These are phyloP conservation scores for Pinus taeda DNA, from an alignment of 75 land plant genomes.

Conservation along the genomic window DNA sequence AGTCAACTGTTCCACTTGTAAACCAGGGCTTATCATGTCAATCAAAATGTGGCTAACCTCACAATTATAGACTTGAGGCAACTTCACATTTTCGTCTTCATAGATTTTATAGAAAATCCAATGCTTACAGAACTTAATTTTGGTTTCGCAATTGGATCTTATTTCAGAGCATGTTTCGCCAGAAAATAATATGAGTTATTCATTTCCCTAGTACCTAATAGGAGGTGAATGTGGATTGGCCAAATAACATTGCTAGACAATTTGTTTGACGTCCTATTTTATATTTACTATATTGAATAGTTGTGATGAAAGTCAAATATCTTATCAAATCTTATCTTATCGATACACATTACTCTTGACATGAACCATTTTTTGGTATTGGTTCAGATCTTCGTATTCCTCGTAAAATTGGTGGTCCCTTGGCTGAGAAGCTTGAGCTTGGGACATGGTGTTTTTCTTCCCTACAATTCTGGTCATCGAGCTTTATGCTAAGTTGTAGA, in stretches of 20 bases:
- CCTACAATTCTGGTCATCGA: slow-evolving; percentile 66
- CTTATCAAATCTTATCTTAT: not conserved
- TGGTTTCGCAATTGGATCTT: not conserved
- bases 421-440: slow-evolving; percentile 72
- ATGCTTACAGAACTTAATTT: not conserved
- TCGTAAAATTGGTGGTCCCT: slow-evolving; percentile 69
- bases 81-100: slow-evolving; percentile 92
- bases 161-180: not conserved
- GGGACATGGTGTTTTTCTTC: slow-evolving; percentile 68
- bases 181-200: not conserved
- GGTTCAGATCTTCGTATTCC: slow-evolving; percentile 73
- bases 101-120: slow-evolving; percentile 51
- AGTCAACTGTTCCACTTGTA: slow-evolving; percentile 66
- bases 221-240: not conserved
- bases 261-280: not conserved
- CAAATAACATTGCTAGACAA: not conserved
- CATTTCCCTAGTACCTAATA: not conserved
- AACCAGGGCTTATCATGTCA: slow-evolving; percentile 51
- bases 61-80: slow-evolving; percentile 82
- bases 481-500: slow-evolving; percentile 80
- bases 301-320: not conserved
- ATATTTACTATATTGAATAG: no score
- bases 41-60: slow-evolving; percentile 94
- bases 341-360: slow-evolving; percentile 11
- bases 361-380: slow-evolving; percentile 92